Base-by-base conservation (phyloP, 129 eudicot genomes). In the Flaveria robusta region DNA sequence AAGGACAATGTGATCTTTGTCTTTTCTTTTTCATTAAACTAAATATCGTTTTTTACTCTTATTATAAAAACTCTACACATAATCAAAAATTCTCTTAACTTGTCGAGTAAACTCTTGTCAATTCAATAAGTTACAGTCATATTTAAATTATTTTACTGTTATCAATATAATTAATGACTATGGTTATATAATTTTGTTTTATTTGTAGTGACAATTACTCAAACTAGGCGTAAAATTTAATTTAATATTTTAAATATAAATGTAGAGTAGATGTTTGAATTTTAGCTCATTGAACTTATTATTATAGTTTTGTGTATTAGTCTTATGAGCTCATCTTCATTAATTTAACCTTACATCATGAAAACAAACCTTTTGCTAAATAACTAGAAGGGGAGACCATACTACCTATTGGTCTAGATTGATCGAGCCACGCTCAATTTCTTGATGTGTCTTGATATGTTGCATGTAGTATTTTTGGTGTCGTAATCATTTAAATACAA, bases 341-440 rank as follows among this genome's bases (percentile, higher is more conserved):
- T 75, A 43, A 62, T 27, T 47, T 75, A 24, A 46, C 63, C 9
- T 43, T 50, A 27, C 63, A 63, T 63, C 79, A 64, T 31, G 47
- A 63, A 75, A 75, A 14, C 55, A 20, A 63, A 19, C 55, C 34
- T 13, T 43, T 46, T 71, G 70, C 45, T 47, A 43, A n/a, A 45
- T 46, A 41, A 64, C 29, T 75, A 45, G 63, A 63, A 46, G 34
- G 37, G 49, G 60, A 74, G 56, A 62, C 60, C 68, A 60, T 70
- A 26, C 65, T 51, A 63, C 34, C 71, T 75, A 60, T 74, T 11
- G 20, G 70, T 74, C 46, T 74, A 59, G 24, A 60, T 59, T 74
- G 60, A 29, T 70, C 9, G 73, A 70, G 60, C 74, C 59, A 70
- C 64, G 4, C 47, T 52, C 18, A 34, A n/a, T 71, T 51, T 18